Conservation (phyloP, 169 alveolate species). For the Plasmodium gonderi region DNA sequence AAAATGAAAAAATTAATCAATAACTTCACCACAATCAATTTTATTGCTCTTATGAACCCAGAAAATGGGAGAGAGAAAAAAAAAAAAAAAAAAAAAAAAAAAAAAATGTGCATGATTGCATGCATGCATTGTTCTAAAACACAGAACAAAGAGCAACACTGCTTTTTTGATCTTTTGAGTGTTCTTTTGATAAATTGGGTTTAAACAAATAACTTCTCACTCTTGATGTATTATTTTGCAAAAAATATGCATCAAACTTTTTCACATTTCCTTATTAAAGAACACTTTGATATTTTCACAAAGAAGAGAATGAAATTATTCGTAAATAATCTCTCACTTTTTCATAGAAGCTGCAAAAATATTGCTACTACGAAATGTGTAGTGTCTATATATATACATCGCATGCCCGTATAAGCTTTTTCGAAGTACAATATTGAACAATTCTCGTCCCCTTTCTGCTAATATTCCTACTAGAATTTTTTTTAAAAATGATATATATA, state of each 20-base stretch:
- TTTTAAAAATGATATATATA: neutral
- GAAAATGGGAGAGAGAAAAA: neutral
- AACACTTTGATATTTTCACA: neutral
- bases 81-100: neutral
- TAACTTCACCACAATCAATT: neutral
- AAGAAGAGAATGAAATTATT: neutral
- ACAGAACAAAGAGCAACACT: neutral
- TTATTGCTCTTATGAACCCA: neutral
- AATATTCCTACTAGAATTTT: neutral
- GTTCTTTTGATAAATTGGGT: conserved; percentile 4
- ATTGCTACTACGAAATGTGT: neutral
- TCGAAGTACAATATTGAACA: no score
- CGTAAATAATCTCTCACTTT: neutral
- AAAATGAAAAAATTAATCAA: neutral
- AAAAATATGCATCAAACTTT: neutral
- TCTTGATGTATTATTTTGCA: neutral
- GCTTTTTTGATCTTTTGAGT: conserved; percentile 5
- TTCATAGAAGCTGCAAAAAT: neutral
- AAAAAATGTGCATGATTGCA: conserved; percentile 37
- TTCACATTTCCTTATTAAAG: neutral
- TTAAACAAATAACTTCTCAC: neutral
- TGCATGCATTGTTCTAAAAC: conserved; percentile 29
- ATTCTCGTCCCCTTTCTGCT: no score
- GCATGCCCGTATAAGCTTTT: no score
- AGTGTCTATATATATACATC: neutral